These are phyloP conservation scores for Punica granatum DNA, from an alignment of 345 rosid genomes.

Conservation along the genomic window DNA sequence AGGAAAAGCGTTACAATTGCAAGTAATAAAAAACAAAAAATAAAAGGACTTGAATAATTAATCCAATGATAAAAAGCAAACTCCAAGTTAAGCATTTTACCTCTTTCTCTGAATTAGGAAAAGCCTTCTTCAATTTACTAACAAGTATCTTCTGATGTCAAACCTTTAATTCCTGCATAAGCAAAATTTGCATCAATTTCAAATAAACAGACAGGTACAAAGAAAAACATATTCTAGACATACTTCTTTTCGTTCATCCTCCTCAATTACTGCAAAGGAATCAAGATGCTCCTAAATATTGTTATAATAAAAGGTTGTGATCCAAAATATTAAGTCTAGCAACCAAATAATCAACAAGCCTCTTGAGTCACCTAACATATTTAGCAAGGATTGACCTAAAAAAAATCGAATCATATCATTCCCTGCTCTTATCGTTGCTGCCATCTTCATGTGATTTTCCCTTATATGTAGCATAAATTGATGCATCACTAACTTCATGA, in stretches of 20 bases:
- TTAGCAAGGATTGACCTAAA: background rate
- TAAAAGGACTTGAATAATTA: too few species aligned
- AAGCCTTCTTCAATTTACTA: constrained; percentile 62
- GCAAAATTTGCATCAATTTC: background rate
- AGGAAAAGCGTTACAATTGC: constrained; percentile 11
- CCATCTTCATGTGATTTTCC: too few species aligned
- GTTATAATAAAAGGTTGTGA: background rate
- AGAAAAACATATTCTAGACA: background rate
- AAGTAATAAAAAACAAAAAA: background rate
- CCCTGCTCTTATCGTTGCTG: too few species aligned
- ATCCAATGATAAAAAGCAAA: background rate
- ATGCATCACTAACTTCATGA: too few species aligned
- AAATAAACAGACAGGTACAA: background rate
- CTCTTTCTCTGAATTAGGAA: constrained; percentile 80
- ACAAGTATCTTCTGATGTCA: constrained; percentile 60
- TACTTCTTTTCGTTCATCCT: background rate
- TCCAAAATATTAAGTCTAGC: background rate
- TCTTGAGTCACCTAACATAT: background rate
- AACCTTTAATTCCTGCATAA: constrained; percentile 62
- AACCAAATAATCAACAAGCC: background rate
- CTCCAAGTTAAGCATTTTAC: constrained; percentile 22
- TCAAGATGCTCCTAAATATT: background rate
- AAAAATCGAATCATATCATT: too few species aligned
- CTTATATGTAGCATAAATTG: too few species aligned
- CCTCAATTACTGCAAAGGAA: background rate